Conservation (phyloP, 345 rosid genomes). For the Turritis glabra region DNA sequence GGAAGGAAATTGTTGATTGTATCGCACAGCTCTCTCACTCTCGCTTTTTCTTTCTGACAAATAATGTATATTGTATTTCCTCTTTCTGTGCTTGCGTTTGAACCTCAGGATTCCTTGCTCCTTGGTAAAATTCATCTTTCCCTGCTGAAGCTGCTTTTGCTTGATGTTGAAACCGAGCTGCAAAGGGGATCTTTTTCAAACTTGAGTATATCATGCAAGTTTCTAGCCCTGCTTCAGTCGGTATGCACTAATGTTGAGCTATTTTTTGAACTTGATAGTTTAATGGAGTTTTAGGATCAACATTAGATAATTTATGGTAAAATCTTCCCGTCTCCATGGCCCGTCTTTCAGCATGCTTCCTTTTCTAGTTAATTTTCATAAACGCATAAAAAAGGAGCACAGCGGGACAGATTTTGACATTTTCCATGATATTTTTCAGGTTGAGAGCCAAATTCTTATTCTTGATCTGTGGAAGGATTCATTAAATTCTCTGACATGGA, state of each 20-base stretch:
- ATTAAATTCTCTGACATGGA: slow-evolving; percentile 92
- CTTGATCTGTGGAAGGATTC: slow-evolving; percentile 79
- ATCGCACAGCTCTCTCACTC: background rate
- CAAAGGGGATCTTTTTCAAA: slow-evolving; percentile 50
- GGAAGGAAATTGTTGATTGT: slow-evolving; percentile 7
- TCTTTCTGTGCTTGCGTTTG: slow-evolving; percentile 16
- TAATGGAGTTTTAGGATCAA: slow-evolving; percentile 7
- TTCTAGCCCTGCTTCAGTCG: slow-evolving; percentile 89
- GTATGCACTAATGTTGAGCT: slow-evolving; percentile 50
- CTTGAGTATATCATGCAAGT: slow-evolving; percentile 78
- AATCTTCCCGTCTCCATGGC: background rate
- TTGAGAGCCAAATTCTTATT: slow-evolving; percentile 65
- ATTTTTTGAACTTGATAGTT: background rate
- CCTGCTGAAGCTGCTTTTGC: slow-evolving; percentile 80
- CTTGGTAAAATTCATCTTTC: slow-evolving; percentile 90
- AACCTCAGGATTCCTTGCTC: slow-evolving; percentile 75
- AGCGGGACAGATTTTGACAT: background rate
- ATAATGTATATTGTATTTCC: slow-evolving; percentile 11
- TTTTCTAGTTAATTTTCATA: background rate
- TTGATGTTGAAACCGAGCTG: slow-evolving; percentile 68
- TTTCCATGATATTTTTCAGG: slow-evolving; percentile 45
- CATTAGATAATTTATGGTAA: background rate
- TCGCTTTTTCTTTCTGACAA: background rate
- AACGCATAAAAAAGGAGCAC: background rate
- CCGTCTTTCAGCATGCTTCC: background rate